Percentiles rank a stretch among this genome's conserved stretches.
Evolutionary conservation across 805 yeast species (phyloP).

Genomic region (Saccharomycopsis sp.): DNA sequence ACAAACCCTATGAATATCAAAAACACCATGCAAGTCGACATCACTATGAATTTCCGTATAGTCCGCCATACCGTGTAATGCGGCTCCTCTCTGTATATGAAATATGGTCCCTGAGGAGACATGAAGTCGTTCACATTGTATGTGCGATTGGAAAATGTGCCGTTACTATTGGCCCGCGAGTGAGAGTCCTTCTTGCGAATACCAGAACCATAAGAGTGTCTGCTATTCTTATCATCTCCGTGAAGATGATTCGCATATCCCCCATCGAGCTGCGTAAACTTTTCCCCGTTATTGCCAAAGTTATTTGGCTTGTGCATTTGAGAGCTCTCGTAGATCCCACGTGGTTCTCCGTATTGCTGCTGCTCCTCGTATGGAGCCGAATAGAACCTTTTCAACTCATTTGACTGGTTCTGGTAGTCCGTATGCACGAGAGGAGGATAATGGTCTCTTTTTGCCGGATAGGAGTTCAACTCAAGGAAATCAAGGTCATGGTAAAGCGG

Average conservation of each 20-base stretch:
- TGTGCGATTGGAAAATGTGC: neutral
- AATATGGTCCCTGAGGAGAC: slow-evolving; percentile 1
- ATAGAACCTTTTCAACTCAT: neutral
- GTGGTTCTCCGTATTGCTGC: neutral
- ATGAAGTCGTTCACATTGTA: neutral
- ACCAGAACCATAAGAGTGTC: neutral
- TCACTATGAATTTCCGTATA: neutral
- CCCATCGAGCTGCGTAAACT: neutral
- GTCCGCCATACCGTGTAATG: neutral
- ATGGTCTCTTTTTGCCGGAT: neutral
- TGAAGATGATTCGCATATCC: neutral
- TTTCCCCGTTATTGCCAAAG: neutral
- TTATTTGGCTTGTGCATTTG: neutral
- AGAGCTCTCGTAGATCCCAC: neutral
- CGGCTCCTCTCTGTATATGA: neutral
- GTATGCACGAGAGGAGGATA: neutral
- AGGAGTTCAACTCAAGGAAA: neutral
- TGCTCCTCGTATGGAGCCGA: slow-evolving; percentile 1
- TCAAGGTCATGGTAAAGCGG: neutral
- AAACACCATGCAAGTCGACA: neutral
- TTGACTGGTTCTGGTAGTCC: neutral
- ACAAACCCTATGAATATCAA: neutral
- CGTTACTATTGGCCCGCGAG: neutral
- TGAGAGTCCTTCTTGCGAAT: neutral
- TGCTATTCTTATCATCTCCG: neutral